phyloP scores from a whole-genome alignment of 1,284 basidiomycete species.

The Apiotrichum akiyoshidainum region DNA sequence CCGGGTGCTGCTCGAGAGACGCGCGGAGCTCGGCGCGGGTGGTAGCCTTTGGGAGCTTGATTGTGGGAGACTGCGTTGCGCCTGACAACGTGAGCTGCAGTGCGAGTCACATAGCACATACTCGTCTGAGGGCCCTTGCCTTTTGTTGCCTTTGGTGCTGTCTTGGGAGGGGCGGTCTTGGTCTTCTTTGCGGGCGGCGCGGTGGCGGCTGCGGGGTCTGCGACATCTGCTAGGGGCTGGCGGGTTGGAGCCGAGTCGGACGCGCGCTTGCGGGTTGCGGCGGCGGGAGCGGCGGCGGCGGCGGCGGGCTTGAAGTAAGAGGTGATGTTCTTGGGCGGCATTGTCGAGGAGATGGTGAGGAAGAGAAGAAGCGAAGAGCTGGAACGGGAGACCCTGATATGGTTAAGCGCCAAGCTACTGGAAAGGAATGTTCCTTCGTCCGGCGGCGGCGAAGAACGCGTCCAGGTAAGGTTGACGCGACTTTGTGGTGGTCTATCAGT shows the following conservation, averaged over 20 bases:
- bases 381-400: too few species aligned
- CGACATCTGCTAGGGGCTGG: background rate
- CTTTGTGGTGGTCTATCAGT: background rate
- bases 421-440: background rate
- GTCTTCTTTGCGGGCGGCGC: background rate
- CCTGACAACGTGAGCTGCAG: background rate
- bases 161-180: background rate
- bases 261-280: background rate
- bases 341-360: background rate
- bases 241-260: background rate
- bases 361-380: background rate
- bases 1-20: constrained; percentile 25
- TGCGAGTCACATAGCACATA: background rate
- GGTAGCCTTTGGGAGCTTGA: constrained; percentile 18
- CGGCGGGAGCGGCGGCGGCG: background rate
- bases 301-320: constrained; percentile 20
- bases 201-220: background rate
- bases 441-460: too few species aligned
- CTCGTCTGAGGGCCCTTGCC: background rate
- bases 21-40: constrained; percentile 32
- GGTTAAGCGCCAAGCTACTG: background rate
- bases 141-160: background rate
- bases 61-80: background rate
- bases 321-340: constrained; percentile 20
- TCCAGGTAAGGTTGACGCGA: background rate